These are phyloP conservation scores for Clavispora santaluciae DNA, from an alignment of 805 yeast genomes.

Conservation along the genomic window DNA sequence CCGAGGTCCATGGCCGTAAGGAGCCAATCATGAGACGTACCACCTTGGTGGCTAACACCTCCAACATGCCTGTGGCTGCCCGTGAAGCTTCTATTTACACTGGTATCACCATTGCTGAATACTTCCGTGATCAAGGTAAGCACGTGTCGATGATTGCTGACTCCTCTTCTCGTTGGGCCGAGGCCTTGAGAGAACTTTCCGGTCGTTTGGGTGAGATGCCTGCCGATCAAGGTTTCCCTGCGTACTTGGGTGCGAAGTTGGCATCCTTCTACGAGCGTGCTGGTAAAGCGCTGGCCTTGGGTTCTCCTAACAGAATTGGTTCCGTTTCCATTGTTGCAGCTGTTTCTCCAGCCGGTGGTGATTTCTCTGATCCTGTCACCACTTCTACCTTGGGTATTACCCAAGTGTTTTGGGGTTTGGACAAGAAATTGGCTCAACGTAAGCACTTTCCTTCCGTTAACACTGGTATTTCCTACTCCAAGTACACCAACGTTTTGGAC, in stretches of 20 bases:
- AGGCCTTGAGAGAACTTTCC: conserved; percentile 98
- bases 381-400: conserved; percentile 98
- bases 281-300: conserved; percentile 91
- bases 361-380: conserved; percentile 99
- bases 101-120: conserved; percentile 97
- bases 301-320: conserved; percentile 94
- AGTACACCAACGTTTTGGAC: conserved; percentile 83
- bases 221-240: conserved; percentile 99
- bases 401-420: conserved; percentile 99
- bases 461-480: conserved; percentile 93
- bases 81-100: conserved; percentile 99
- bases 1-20: conserved; percentile 86
- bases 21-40: conserved; percentile 99
- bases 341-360: conserved; percentile 99
- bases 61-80: conserved; percentile 99
- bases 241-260: conserved; percentile 96
- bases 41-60: conserved; percentile 95
- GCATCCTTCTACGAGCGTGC: conserved; percentile 99
- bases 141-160: conserved; percentile 99
- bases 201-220: conserved; percentile 99
- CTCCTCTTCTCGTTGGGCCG: conserved; percentile 99
- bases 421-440: conserved; percentile 98
- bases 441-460: conserved; percentile 99
- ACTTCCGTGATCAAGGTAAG: conserved; percentile 99
- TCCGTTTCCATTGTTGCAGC: conserved; percentile 99